Conservation (phyloP, 2,329 filamentous ascomycete species). For the Phyllosticta citriasiana region DNA sequence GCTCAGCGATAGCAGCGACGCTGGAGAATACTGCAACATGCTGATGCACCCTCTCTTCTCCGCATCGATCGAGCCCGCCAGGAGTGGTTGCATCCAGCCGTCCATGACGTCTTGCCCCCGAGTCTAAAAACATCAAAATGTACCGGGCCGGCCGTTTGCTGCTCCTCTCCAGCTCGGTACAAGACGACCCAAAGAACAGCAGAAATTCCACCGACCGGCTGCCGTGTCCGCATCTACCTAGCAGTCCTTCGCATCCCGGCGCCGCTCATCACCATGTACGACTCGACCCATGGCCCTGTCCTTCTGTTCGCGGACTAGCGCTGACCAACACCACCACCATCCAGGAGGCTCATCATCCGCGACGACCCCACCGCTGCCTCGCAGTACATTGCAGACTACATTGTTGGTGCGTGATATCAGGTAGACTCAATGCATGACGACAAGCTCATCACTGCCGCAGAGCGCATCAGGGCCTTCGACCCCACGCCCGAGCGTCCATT, state of each 20-base stretch:
- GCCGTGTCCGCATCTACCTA: neutral
- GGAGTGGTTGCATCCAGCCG: neutral
- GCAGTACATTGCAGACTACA: slow-evolving; percentile 70
- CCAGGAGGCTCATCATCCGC: slow-evolving; percentile 75
- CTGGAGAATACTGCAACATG: neutral
- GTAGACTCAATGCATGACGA: neutral
- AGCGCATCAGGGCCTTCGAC: slow-evolving; percentile 67
- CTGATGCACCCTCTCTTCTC: slow-evolving; percentile 2
- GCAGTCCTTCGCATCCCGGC: neutral
- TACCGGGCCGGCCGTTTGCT: neutral
- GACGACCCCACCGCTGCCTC: slow-evolving; percentile 60
- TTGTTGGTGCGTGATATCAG: slow-evolving; percentile 46
- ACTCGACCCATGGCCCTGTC: slow-evolving; percentile 10
- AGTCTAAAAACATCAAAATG: neutral
- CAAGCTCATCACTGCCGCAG: slow-evolving; percentile 26
- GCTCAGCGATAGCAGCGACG: slow-evolving; percentile 6
- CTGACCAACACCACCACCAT: slow-evolving; percentile 13
- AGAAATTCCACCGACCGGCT: neutral
- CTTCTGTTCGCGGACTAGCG: slow-evolving; percentile 6
- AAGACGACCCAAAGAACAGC: neutral
- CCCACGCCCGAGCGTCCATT: slow-evolving; percentile 66
- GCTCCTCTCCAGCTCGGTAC: neutral
- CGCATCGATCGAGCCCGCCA: neutral
- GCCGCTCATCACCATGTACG: slow-evolving; percentile 9
- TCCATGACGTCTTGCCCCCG: neutral